phyloP scores from a whole-genome alignment of 1,284 basidiomycete species.

The Pulveroboletus ridleyi region DNA sequence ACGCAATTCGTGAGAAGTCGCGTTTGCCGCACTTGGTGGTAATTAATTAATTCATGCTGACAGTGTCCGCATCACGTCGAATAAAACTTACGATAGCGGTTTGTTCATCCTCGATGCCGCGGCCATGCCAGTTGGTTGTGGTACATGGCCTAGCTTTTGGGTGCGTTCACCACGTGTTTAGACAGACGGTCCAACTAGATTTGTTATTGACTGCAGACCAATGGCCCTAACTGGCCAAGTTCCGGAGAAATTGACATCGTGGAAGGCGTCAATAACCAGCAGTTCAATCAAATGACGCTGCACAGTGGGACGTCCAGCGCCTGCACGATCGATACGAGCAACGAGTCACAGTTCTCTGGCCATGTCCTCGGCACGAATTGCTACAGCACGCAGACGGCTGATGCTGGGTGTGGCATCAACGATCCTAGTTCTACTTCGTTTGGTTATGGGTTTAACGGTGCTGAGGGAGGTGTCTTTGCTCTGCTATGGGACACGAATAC shows the following conservation, averaged over 20 bases:
- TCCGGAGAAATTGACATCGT: constrained; percentile 76
- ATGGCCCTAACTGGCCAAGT: constrained; percentile 76
- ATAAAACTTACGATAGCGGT: constrained; percentile 70
- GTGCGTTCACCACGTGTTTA: constrained; percentile 40
- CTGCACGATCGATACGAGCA: constrained; percentile 22
- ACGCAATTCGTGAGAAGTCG: constrained; percentile 65
- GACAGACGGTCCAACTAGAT: constrained; percentile 1
- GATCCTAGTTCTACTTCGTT: constrained; percentile 53
- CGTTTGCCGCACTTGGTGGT: constrained; percentile 19
- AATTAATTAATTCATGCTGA: constrained; percentile 22
- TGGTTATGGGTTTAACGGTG: constrained; percentile 73
- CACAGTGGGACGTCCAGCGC: constrained; percentile 53
- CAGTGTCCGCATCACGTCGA: constrained; percentile 76
- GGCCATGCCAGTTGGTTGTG: constrained; percentile 81
- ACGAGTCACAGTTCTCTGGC: constrained; percentile 33
- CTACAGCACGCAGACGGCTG: constrained; percentile 44
- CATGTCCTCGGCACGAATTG: constrained; percentile 47
- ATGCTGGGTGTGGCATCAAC: constrained; percentile 59
- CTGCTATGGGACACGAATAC: constrained; percentile 65
- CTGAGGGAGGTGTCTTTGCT: constrained; percentile 78
- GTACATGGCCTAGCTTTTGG: constrained; percentile 76
- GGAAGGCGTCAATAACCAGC: constrained; percentile 69
- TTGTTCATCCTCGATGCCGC: constrained; percentile 83
- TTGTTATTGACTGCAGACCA: constrained; percentile 35
- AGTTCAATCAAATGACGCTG: constrained; percentile 73